Evolutionary conservation across 2,329 filamentous ascomycete genomes (phyloP).

Genomic region (Arthroderma sp.): DNA sequence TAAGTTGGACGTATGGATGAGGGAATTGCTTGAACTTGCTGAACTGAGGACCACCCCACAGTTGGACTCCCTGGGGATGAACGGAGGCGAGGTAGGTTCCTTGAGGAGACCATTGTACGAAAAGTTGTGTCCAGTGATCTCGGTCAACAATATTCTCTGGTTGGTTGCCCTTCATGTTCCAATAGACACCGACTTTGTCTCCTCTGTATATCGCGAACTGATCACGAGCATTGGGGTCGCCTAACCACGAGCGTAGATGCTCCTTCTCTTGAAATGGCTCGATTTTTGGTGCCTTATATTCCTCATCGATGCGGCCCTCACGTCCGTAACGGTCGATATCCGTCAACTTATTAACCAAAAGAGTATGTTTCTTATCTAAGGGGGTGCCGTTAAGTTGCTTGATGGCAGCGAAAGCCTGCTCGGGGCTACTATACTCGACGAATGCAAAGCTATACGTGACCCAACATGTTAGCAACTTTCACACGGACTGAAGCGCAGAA

Average conservation of each 20-base stretch:
- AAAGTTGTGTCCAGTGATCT: slow-evolving; percentile 93
- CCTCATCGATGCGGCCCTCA: slow-evolving; percentile 84
- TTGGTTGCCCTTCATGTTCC: slow-evolving; percentile 91
- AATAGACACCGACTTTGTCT: slow-evolving; percentile 87
- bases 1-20: slow-evolving; percentile 87
- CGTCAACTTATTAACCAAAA: slow-evolving; percentile 94
- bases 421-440: slow-evolving; percentile 84
- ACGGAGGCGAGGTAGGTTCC: slow-evolving; percentile 91
- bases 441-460: slow-evolving; percentile 64
- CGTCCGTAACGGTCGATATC: slow-evolving; percentile 93
- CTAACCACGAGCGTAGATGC: slow-evolving; percentile 86
- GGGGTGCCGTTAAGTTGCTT: slow-evolving; percentile 75
- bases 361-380: slow-evolving; percentile 92
- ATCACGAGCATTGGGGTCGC: slow-evolving; percentile 77
- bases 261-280: slow-evolving; percentile 83
- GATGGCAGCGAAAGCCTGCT: slow-evolving; percentile 78
- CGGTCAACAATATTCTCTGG: slow-evolving; percentile 85
- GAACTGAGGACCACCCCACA: slow-evolving; percentile 90
- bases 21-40: slow-evolving; percentile 82
- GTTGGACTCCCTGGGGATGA: slow-evolving; percentile 88
- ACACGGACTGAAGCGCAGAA: background rate
- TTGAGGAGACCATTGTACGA: slow-evolving; percentile 93
- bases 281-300: slow-evolving; percentile 70
- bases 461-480: background rate
- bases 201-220: slow-evolving; percentile 91